These are phyloP conservation scores for Sherardia arvensis DNA, from an alignment of 257 asterid species.

Conservation along the genomic window DNA sequence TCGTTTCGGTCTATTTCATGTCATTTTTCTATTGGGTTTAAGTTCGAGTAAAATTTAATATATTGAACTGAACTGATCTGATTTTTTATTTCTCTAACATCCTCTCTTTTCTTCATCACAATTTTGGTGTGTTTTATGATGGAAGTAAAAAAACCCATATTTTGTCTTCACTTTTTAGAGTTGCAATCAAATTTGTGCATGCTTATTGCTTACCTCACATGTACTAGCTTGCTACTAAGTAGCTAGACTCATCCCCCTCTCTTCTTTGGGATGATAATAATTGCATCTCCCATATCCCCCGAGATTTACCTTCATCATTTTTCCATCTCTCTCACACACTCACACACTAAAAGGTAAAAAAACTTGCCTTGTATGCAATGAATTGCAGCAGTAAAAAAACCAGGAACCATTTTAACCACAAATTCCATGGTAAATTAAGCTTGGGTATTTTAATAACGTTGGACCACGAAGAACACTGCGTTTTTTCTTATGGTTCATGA, in stretches of 20 bases:
- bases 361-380: no score
- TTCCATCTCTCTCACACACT: slow-evolving; percentile 9
- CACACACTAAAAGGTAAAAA: slow-evolving; percentile 13
- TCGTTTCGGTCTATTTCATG: no score
- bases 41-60: no score
- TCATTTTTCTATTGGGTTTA: no score
- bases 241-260: slow-evolving; percentile 8
- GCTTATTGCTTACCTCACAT: slow-evolving; percentile 40
- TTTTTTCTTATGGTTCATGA: neutral
- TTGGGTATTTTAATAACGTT: slow-evolving; percentile 1
- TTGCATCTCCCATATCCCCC: slow-evolving; percentile 30
- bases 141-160: neutral
- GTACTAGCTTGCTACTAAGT: neutral
- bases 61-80: no score
- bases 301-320: slow-evolving; percentile 41
- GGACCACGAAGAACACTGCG: neutral
- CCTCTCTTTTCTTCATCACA: neutral
- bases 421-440: neutral
- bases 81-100: no score
- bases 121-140: neutral
- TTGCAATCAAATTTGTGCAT: neutral
- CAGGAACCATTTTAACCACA: neutral
- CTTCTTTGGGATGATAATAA: slow-evolving; percentile 20
- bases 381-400: neutral
- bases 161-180: neutral